phyloP scores from a whole-genome alignment of 345 rosid species.

The Linum trigynum region DNA sequence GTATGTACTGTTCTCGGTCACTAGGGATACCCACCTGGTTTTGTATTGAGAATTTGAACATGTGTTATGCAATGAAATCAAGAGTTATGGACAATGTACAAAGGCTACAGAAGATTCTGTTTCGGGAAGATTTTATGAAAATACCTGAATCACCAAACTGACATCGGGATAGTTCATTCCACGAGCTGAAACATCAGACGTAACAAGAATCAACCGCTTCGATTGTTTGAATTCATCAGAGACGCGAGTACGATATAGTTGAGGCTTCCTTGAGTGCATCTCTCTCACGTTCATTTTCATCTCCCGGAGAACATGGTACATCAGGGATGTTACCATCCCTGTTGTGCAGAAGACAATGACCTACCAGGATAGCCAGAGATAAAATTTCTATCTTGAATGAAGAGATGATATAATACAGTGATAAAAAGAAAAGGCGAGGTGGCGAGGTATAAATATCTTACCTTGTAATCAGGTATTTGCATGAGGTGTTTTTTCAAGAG shows the following conservation, averaged over 20 bases:
- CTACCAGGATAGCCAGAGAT: conserved; percentile 20
- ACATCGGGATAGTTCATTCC: conserved; percentile 99
- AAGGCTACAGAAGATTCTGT: no score
- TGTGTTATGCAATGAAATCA: no score
- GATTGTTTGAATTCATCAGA: conserved; percentile 95
- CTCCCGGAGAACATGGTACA: conserved; percentile 59
- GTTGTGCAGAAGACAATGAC: conserved; percentile 92
- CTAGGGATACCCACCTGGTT: conserved; percentile 79
- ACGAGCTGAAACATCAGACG: conserved; percentile 98
- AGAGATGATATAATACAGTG: no score
- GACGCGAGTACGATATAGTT: conserved; percentile 80
- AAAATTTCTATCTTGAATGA: no score
- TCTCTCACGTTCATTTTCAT: conserved; percentile 81
- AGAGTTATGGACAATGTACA: no score
- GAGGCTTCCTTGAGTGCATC: conserved; percentile 94
- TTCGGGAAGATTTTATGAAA: neutral
- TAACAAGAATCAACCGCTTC: conserved; percentile 79
- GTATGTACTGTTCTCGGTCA: conserved; percentile 85
- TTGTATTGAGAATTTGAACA: neutral
- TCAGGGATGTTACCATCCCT: conserved; percentile 87
- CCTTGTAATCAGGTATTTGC: conserved; percentile 63
- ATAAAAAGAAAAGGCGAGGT: neutral
- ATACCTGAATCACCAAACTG: conserved; percentile 88
- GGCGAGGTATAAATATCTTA: conserved; percentile 13
- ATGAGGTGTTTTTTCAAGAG: conserved; percentile 56